Percentiles rank a stretch among this genome's conserved stretches.
These are phyloP conservation scores for Neoascochyta sp. DNA, from an alignment of 2,329 filamentous ascomycete species.

Conservation along the genomic window DNA sequence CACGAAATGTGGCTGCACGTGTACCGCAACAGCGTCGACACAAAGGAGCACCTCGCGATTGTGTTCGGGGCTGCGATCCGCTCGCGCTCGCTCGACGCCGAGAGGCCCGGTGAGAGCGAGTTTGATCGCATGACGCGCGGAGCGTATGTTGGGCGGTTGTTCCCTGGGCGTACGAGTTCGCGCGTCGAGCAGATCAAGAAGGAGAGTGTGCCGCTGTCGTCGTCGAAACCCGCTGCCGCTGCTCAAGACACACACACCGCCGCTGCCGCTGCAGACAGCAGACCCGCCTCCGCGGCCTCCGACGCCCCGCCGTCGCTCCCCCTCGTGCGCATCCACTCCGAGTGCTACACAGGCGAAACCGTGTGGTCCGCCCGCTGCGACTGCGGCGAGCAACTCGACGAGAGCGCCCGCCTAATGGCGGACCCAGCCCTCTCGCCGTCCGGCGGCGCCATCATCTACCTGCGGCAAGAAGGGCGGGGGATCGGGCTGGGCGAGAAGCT, in stretches of 20 bases:
- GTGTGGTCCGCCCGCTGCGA: constrained; percentile 98
- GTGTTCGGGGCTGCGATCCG: constrained; percentile 89
- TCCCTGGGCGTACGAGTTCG: constrained; percentile 77
- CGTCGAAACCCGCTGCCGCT: constrained; percentile 11
- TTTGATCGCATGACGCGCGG: constrained; percentile 90
- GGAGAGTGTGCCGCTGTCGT: constrained; percentile 27
- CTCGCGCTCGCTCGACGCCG: constrained; percentile 64
- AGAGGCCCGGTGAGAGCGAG: constrained; percentile 73
- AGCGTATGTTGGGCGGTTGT: constrained; percentile 84
- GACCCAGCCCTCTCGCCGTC: constrained; percentile 55
- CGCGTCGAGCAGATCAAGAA: constrained; percentile 54
- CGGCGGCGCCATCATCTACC: constrained; percentile 90
- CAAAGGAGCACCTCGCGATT: constrained; percentile 94
- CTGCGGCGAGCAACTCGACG: constrained; percentile 95
- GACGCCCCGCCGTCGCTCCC: constrained; percentile 50
- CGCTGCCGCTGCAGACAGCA: constrained; percentile 9
- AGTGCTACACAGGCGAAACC: constrained; percentile 98
- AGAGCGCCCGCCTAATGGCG: constrained; percentile 90
- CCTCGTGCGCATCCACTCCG: constrained; percentile 90
- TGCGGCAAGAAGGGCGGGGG: constrained; percentile 91
- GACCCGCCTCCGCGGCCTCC: constrained; percentile 19
- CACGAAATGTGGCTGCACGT: constrained; percentile 97
- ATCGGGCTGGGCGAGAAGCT: constrained; percentile 94
- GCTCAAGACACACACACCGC: constrained; percentile 4
- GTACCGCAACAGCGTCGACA: constrained; percentile 88